Evolutionary conservation across 495 filamentous ascomycete species (phyloP), one percentile per base, ranked within the genome.

Genomic region (Pseudomonodictys pantanalensis): DNA sequence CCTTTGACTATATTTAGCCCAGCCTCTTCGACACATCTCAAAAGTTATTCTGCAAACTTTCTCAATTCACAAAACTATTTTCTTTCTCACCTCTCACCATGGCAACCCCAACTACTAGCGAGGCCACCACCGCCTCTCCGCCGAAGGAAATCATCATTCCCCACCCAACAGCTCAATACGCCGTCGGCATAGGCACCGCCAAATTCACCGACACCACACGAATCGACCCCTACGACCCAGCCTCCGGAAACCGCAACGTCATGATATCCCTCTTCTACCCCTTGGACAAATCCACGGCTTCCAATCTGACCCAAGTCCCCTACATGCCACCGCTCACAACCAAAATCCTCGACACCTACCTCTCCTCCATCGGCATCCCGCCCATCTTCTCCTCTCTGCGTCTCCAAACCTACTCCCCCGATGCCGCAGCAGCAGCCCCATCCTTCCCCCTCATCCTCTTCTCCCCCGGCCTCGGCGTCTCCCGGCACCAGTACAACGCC

Each of bases 221-320:
- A 25, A 56, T 42, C 25, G 62, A 66, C 25, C 57, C 62, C 15
- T 66, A 57, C 56, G 62, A 60, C 35, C 51, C 62, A 4, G 41
- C 38, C 29, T 26, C 41, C n/a, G 52, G 41, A 8, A 45, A 60
- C 5, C 51, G 56, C 15, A 44, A 17, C 18, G 47, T 61, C n/a
- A 66, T 66, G 62, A 48, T 58, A 30, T 66, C 62, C 6, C 39
- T 66, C 23, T 66, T 57, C 46, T 66, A 66, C 26, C 62, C 62
- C 10, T 11, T 66, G 2, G 15, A n/a, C 4, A 10, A 23, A 8
- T 11, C 30, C 20, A 12, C 17, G 17, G 57, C 57, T 24, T 7
- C 23, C 2, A n/a, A 45, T 20, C 53, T 32, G 1, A 56, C 49
- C 38, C 11, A 18, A 1, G 42, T 58, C 25, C 12, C 29, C 26